Evolutionary conservation across 805 yeast genomes (phyloP), one percentile per base, ranked within the genome.

Genomic region (Starmerella bombicola): DNA sequence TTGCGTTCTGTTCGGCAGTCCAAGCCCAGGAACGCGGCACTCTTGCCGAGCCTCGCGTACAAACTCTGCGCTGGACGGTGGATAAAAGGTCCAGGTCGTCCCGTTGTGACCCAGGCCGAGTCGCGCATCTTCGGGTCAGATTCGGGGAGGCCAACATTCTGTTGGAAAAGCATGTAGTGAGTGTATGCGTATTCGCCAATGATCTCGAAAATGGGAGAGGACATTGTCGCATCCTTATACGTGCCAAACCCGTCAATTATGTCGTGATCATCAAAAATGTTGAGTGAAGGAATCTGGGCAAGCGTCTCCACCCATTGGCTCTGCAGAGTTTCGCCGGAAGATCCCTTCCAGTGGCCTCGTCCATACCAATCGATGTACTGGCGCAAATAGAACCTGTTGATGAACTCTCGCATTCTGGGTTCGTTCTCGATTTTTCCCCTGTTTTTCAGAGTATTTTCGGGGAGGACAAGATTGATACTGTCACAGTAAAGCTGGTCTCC

Each of bases 161-260:
- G 96, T 65, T 88, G 97, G 65, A 88, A 88, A 17, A 91, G 60
- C 80, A 85, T 71, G 60, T 91, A 88, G 61, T 80, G 86, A 55
- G 76, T 76, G 65, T 74, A 83, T 2, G 97, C 95, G 10, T 73
- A 62, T 45, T 70, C 69, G 8, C 97, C 97, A 24, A 88, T 70
- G 10, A 78, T 73, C 42, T 61, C 57, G 57, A 88, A 82, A 7
- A 82, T 71, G 1, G 74, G 76, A 30, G 75, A 72, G 3, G 53
- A 52, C 95, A 84, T 85, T 25, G 94, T 82, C 1, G 60, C 42
- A 49, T 84, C 80, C 36, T 69, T 67, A 59, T 88, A 88, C 0
- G 95, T 81, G 2, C 97, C 98, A 62, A 75, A 88, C 2, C 97
- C 98, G 57, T 88, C 98, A 50, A 91, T 86, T 38, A 88, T 82